These are phyloP conservation scores for Hansenula lynferdii DNA, from an alignment of 1,139 yeast genomes.

Conservation along the genomic window DNA sequence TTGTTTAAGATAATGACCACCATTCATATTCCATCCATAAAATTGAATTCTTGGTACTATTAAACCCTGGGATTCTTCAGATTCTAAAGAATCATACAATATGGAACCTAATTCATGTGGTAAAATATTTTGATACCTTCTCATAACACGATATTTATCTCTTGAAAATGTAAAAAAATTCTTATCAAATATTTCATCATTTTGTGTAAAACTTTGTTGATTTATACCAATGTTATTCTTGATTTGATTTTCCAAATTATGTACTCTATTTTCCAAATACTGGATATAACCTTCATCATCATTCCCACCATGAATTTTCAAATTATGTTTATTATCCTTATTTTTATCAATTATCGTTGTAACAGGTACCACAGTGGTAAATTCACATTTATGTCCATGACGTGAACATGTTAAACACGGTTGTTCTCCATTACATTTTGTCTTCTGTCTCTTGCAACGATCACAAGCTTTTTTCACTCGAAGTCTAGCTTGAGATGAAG, in stretches of 20 bases:
- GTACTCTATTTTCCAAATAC: slow-evolving; percentile 11
- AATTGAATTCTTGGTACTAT: slow-evolving; percentile 52
- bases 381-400: slow-evolving; percentile 39
- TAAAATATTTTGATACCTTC: slow-evolving; percentile 46
- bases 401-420: slow-evolving; percentile 51
- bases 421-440: slow-evolving; percentile 53
- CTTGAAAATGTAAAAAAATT: slow-evolving; percentile 21
- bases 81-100: slow-evolving; percentile 31
- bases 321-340: slow-evolving; percentile 1
- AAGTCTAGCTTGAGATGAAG: no score
- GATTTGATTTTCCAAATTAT: slow-evolving; percentile 7
- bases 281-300: slow-evolving; percentile 6
- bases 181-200: slow-evolving; percentile 9
- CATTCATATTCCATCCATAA: slow-evolving; percentile 69
- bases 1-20: slow-evolving; percentile 43
- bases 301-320: slow-evolving; percentile 1
- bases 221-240: neutral
- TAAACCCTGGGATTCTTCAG: slow-evolving; percentile 34
- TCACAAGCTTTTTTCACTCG: slow-evolving; percentile 59
- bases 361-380: slow-evolving; percentile 5
- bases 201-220: slow-evolving; percentile 1
- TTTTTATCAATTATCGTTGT: slow-evolving; percentile 2
- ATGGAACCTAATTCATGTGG: slow-evolving; percentile 41
- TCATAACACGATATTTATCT: slow-evolving; percentile 46
- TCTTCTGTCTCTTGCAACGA: slow-evolving; percentile 54